A percentile compares a stretch with the other conserved stretches of the same genome.
These are phyloP conservation scores for Boletellus sp. DNA, from an alignment of 1,284 basidiomycete genomes.

Conservation along the genomic window DNA sequence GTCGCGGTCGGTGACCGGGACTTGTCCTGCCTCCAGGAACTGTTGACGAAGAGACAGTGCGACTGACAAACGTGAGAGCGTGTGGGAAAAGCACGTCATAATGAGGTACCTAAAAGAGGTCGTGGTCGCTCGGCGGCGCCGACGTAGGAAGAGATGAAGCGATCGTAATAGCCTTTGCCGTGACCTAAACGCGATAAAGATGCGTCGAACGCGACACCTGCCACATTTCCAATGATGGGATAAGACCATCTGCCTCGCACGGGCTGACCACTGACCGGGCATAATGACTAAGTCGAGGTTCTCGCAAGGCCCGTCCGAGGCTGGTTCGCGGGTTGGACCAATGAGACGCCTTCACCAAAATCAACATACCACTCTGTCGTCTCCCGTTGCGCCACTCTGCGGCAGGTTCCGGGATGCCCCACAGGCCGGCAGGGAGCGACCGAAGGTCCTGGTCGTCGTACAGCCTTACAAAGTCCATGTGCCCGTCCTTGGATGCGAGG, in stretches of 20 bases:
- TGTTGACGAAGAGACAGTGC: conserved; percentile 66
- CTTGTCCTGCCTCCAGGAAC: conserved; percentile 46
- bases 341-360: no score
- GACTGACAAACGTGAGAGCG: conserved; percentile 39
- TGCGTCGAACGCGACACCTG: conserved; percentile 74
- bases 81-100: conserved; percentile 6
- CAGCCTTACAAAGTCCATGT: conserved; percentile 66
- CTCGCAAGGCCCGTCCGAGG: conserved; percentile 39
- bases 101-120: conserved; percentile 52
- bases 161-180: conserved; percentile 79
- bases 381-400: conserved; percentile 39
- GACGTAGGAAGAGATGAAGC: conserved; percentile 58
- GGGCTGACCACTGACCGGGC: conserved; percentile 48
- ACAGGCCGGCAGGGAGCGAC: conserved; percentile 53
- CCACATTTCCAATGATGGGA: conserved; percentile 34
- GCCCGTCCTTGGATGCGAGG: conserved; percentile 43
- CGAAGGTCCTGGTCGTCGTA: conserved; percentile 56
- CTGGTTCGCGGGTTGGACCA: no score
- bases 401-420: conserved; percentile 73
- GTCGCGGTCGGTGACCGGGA: conserved; percentile 60
- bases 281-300: conserved; percentile 63
- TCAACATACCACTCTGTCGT: conserved; percentile 51
- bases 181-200: conserved; percentile 70
- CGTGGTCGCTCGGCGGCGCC: conserved; percentile 35
- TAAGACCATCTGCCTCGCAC: conserved; percentile 9